Evolutionary conservation across 2,329 filamentous ascomycete genomes (phyloP), one percentile per base, ranked within the genome.

Genomic region (Penicillium sp.): DNA sequence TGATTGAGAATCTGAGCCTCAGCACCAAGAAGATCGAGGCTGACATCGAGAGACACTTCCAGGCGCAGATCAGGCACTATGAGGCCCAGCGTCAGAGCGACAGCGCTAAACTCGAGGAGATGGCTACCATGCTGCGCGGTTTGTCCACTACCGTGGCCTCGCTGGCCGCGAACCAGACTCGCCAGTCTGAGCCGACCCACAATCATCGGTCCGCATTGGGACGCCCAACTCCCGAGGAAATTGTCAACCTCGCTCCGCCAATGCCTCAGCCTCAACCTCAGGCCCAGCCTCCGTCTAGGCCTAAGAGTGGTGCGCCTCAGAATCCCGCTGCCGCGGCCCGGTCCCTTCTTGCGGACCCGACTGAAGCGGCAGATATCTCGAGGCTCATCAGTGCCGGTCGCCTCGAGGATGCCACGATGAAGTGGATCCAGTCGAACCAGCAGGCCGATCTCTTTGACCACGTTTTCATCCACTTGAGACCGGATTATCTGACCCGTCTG

Each of bases 11-110:
- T 44, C 75, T 89, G 56, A 79, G 86, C 39, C 80, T 84, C 56
- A 79, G 84, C 18, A 82, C 86, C 9, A 82, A 89, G 60, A 84
- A 83, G 56, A 76, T 88, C 43, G 78, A 83, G 7, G 75, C 76
- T 20, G 85, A 90, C 46, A 76, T 91, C 42, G 85, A 93, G 63
- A 79, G 81, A 42, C 75, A 78, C 49, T 72, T 82, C 42, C 68
- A 69, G 24, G 71, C 75, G 31, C 77, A 81, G 60, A 66, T 81
- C 49, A 75, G 72, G 46, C 72, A 78, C 46, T 73, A 74, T 20
- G 78, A 82, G 49, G 51, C 65, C 3, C 76, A 79, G 59, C 79
- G 76, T 47, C 74, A 74, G 42, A 70, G 75, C 39, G 81, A 84
- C 56, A 72, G 74, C 32, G 65, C 78, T 32, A 86, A 84, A 64